phyloP scores from a whole-genome alignment of 2,329 filamentous ascomycete species.

The Phaeosphaeriaceae sp. region DNA sequence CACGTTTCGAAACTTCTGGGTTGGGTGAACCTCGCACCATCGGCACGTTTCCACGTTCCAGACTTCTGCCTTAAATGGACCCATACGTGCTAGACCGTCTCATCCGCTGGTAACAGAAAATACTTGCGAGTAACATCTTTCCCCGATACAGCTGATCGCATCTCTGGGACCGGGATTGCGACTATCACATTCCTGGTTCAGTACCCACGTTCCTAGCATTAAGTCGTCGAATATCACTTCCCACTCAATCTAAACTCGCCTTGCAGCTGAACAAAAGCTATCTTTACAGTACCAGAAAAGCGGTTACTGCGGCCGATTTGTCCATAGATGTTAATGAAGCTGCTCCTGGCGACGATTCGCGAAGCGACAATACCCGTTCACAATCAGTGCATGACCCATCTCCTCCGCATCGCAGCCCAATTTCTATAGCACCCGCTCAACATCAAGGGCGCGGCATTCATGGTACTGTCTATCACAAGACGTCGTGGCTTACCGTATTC shows the following conservation, averaged over 20 bases:
- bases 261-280: not conserved
- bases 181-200: not conserved
- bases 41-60: constrained; percentile 12
- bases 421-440: not conserved
- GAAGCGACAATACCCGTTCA: constrained; percentile 1
- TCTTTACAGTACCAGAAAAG: not conserved
- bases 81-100: not conserved
- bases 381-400: not conserved
- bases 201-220: not conserved
- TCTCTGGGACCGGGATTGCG: not conserved
- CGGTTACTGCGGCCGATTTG: not conserved
- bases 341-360: not conserved
- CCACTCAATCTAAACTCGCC: not conserved
- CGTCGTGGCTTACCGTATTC: not conserved
- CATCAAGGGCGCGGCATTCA: not conserved
- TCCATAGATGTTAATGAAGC: constrained; percentile 1
- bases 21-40: not conserved
- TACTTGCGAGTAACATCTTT: not conserved
- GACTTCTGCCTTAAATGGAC: not conserved
- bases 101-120: not conserved
- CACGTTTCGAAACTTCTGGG: constrained; percentile 5
- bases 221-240: not conserved
- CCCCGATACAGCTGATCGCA: not conserved
- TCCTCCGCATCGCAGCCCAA: constrained; percentile 6
- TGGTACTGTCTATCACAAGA: constrained; percentile 6